These are phyloP conservation scores for Cornus suecica DNA, from an alignment of 148 eudicot genomes.

Conservation along the genomic window DNA sequence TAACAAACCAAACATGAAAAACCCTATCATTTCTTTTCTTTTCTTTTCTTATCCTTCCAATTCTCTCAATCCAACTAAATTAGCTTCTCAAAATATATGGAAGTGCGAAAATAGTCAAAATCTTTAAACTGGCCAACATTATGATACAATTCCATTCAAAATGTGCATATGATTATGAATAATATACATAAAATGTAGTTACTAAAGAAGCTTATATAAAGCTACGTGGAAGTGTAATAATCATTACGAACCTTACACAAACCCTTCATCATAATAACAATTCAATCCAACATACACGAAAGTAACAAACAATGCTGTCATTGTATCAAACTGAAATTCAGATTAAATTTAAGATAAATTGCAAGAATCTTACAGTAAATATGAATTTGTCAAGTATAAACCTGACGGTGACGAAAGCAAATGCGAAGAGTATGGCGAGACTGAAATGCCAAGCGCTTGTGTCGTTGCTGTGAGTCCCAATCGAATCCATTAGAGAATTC, in stretches of 20 bases:
- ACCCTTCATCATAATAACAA: too few relatives aligned
- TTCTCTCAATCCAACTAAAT: too few relatives aligned
- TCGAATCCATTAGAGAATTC: constrained; percentile 50
- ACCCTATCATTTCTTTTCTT: too few relatives aligned
- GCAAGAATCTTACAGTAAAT: constrained; percentile 60
- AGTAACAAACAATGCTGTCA: not conserved
- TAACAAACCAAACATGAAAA: too few relatives aligned
- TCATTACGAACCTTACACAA: too few relatives aligned
- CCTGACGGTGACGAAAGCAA: constrained; percentile 60
- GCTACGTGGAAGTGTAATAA: too few relatives aligned
- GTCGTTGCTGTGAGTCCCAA: constrained; percentile 30
- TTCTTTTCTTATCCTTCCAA: too few relatives aligned
- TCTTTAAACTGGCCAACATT: not conserved
- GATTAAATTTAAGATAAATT: not conserved
- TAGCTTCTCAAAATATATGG: too few relatives aligned
- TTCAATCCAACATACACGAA: not conserved
- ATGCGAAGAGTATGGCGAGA: constrained; percentile 50
- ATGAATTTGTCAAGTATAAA: constrained; percentile 70
- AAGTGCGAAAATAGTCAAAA: not conserved
- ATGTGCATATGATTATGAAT: too few relatives aligned
- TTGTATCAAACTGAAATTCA: too few relatives aligned
- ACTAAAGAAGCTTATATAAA: too few relatives aligned
- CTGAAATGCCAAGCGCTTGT: constrained; percentile 55
- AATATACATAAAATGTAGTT: too few relatives aligned
- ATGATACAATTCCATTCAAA: not conserved